These are phyloP conservation scores for Penicillium lagena DNA, from an alignment of 495 filamentous ascomycete species.

Conservation along the genomic window DNA sequence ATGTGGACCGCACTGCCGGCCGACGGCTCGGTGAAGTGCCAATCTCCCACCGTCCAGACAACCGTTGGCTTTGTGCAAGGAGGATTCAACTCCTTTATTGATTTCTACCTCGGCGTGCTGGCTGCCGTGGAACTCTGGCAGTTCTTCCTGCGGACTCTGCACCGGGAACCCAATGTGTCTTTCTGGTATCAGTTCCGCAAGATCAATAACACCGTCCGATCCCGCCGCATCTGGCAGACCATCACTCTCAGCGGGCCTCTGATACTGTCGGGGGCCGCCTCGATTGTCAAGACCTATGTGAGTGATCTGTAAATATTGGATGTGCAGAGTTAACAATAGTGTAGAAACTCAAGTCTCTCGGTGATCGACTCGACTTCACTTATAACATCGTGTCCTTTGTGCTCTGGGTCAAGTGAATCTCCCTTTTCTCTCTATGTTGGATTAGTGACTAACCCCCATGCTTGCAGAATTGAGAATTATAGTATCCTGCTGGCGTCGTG, in stretches of 20 bases:
- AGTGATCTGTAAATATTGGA: not conserved
- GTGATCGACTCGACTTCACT: slow-evolving; percentile 24
- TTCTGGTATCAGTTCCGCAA: slow-evolving; percentile 25
- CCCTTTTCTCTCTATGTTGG: not conserved
- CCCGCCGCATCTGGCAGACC: slow-evolving; percentile 30
- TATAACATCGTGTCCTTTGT: slow-evolving; percentile 31
- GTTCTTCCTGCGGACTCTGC: slow-evolving; percentile 23
- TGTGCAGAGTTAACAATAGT: not conserved
- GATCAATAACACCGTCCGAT: slow-evolving; percentile 23
- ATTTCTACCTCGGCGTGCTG: slow-evolving; percentile 22
- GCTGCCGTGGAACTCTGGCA: slow-evolving; percentile 34
- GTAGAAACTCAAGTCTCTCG: slow-evolving; percentile 25
- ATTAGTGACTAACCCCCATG: not conserved
- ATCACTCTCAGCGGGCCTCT: slow-evolving; percentile 26
- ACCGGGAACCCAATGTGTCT: slow-evolving; percentile 17
- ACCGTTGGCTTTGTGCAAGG: slow-evolving; percentile 32
- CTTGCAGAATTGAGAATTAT: slow-evolving; percentile 31
- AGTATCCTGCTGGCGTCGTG: slow-evolving; percentile 28
- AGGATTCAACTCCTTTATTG: slow-evolving; percentile 31
- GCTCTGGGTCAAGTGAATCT: slow-evolving; percentile 32
- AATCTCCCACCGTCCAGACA: slow-evolving; percentile 26
- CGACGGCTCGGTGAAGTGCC: slow-evolving; percentile 28
- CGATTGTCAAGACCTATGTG: slow-evolving; percentile 33
- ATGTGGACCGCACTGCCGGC: slow-evolving; percentile 32
- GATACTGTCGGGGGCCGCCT: slow-evolving; percentile 25